Percentiles rank a stretch among this genome's conserved stretches.
These are phyloP conservation scores for Hypoxylon sp. DNA, from an alignment of 2,329 filamentous ascomycete species.

Conservation along the genomic window DNA sequence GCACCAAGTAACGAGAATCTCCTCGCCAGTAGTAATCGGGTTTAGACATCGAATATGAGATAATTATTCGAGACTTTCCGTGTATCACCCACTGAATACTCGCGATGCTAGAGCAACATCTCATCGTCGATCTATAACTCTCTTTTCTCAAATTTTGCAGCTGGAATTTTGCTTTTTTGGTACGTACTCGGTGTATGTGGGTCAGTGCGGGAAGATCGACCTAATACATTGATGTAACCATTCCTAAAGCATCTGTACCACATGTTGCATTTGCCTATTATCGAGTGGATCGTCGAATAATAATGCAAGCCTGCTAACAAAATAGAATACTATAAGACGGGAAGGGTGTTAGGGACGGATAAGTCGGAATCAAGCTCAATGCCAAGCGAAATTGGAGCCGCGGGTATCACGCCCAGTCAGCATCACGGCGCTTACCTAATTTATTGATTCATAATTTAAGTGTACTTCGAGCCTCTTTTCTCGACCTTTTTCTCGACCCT, in stretches of 20 bases:
- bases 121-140: too few species aligned
- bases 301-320: slow-evolving; percentile 6
- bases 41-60: too few species aligned
- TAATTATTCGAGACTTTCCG: neutral
- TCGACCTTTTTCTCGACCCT: neutral
- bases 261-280: slow-evolving; percentile 1
- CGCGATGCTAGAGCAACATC: too few species aligned
- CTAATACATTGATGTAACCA: neutral
- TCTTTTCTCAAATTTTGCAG: too few species aligned
- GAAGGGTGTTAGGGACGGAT: slow-evolving; percentile 10
- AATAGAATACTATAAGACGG: neutral
- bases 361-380: slow-evolving; percentile 24
- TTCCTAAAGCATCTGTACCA: too few species aligned
- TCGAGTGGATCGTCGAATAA: slow-evolving; percentile 1
- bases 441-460: neutral
- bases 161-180: too few species aligned
- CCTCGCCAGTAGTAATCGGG: neutral
- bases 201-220: neutral
- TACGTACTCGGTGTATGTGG: too few species aligned
- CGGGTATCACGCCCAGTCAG: slow-evolving; percentile 1
- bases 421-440: slow-evolving; percentile 3
- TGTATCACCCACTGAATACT: too few species aligned
- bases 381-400: slow-evolving; percentile 15
- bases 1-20: neutral
- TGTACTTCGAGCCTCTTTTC: neutral